phyloP scores from a whole-genome alignment of 1,139 yeast species.

The Geotrichum fermentans region DNA sequence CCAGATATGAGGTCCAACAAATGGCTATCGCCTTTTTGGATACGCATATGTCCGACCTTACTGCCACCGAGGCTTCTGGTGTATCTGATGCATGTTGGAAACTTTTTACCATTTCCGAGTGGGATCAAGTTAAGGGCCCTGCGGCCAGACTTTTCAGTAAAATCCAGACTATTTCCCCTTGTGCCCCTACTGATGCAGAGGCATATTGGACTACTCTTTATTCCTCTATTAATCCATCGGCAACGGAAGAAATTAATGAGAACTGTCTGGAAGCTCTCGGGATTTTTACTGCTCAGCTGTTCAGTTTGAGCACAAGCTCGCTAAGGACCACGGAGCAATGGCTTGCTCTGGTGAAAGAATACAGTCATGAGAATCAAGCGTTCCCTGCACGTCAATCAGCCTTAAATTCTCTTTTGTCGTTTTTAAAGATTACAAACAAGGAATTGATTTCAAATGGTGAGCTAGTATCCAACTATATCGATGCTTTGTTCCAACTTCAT shows the following conservation, averaged over 20 bases:
- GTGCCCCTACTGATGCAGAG: constrained; percentile 14
- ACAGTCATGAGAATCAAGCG: constrained; percentile 44
- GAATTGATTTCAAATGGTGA: not conserved
- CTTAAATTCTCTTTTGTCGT: constrained; percentile 43
- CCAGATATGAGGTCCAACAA: constrained; percentile 47
- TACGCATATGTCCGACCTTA: constrained; percentile 20
- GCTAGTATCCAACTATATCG: constrained; percentile 2
- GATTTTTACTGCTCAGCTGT: constrained; percentile 35
- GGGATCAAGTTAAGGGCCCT: constrained; percentile 45
- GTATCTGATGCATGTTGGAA: constrained; percentile 35
- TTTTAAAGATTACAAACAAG: constrained; percentile 18
- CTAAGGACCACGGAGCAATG: constrained; percentile 30
- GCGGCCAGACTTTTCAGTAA: constrained; percentile 41
- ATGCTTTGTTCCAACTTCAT: constrained; percentile 36
- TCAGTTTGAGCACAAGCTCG: not conserved
- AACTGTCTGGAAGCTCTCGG: constrained; percentile 52
- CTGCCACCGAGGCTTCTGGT: constrained; percentile 12
- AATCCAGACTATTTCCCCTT: constrained; percentile 22
- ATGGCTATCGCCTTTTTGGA: constrained; percentile 38
- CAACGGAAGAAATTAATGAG: constrained; percentile 46
- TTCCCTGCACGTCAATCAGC: constrained; percentile 48
- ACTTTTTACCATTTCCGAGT: constrained; percentile 28
- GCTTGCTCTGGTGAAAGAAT: constrained; percentile 34
- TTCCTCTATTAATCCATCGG: constrained; percentile 27
- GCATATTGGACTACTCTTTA: constrained; percentile 31